Evolutionary conservation across 139 green algal genomes (phyloP).

Genomic region (Chlorella sp.): DNA sequence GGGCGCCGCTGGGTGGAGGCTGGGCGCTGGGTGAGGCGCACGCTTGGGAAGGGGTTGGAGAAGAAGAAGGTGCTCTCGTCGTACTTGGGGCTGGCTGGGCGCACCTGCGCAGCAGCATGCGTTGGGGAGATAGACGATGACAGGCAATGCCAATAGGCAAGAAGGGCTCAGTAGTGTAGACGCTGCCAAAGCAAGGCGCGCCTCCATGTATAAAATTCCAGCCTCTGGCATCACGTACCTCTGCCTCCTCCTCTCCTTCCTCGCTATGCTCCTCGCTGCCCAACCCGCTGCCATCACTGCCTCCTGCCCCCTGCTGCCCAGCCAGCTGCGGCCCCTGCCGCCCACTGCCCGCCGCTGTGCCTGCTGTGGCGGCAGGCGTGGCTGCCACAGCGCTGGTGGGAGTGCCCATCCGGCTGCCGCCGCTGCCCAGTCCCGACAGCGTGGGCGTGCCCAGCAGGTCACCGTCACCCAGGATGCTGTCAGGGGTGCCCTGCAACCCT

Average conservation of each 20-base stretch:
- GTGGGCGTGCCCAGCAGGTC: constrained; percentile 55
- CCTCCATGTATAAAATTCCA: too few relatives aligned
- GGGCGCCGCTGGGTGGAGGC: too few relatives aligned
- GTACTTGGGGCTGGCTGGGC: constrained; percentile 94
- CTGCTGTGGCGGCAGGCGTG: background rate
- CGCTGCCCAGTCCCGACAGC: constrained; percentile 10
- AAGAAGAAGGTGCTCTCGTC: constrained; percentile 87
- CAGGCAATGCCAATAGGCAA: too few relatives aligned
- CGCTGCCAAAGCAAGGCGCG: too few relatives aligned
- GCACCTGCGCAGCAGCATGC: too few relatives aligned
- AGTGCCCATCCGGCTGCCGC: constrained; percentile 6
- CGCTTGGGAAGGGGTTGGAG: constrained; percentile 44
- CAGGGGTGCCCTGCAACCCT: background rate
- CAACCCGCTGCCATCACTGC: too few relatives aligned
- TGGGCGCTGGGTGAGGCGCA: constrained; percentile 8
- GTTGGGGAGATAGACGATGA: too few relatives aligned
- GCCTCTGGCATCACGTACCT: constrained; percentile 3
- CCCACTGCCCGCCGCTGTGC: too few relatives aligned
- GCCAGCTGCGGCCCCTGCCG: too few relatives aligned
- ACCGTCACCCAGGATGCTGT: constrained; percentile 6
- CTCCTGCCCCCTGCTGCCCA: background rate
- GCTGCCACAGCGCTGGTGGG: background rate
- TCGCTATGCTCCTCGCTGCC: background rate
- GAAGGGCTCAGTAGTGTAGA: too few relatives aligned
- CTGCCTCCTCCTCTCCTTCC: constrained; percentile 48